Evolutionary conservation across 2,329 filamentous ascomycete species (phyloP).

Genomic region (Alternaria sp.): DNA sequence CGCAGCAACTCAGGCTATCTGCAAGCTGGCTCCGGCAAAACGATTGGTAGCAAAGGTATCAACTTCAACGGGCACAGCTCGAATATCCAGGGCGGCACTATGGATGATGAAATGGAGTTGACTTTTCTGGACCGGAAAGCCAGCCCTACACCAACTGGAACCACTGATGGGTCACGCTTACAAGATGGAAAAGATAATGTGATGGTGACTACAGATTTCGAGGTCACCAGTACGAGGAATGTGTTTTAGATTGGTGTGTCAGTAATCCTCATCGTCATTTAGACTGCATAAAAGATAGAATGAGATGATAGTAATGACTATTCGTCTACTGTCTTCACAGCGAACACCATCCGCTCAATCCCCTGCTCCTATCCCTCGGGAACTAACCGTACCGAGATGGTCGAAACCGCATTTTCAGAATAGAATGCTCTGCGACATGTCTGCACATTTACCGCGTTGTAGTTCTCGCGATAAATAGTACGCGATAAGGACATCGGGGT

Average conservation of each 20-base stretch:
- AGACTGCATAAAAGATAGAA: background rate
- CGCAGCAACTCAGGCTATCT: constrained; percentile 24
- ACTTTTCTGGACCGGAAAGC: constrained; percentile 20
- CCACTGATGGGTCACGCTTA: constrained; percentile 2
- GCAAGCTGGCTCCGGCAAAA: background rate
- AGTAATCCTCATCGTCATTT: background rate
- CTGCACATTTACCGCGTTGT: background rate
- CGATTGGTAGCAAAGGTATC: background rate
- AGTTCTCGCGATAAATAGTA: background rate
- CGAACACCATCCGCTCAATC: background rate
- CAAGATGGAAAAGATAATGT: constrained; percentile 22
- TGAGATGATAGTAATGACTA: background rate
- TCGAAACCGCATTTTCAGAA: background rate
- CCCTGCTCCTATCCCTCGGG: background rate
- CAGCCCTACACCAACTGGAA: constrained; percentile 10
- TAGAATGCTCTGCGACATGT: background rate
- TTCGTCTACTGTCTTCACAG: background rate
- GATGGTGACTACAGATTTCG: constrained; percentile 18
- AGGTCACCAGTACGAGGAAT: constrained; percentile 17
- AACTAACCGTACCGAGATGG: background rate
- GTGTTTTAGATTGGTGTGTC: background rate
- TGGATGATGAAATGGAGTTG: constrained; percentile 28
- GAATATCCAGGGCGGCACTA: constrained; percentile 9
- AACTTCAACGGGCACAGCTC: constrained; percentile 2
- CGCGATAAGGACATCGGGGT: background rate